phyloP scores from a whole-genome alignment of 139 green algal species.

The Eudorina sp. region DNA sequence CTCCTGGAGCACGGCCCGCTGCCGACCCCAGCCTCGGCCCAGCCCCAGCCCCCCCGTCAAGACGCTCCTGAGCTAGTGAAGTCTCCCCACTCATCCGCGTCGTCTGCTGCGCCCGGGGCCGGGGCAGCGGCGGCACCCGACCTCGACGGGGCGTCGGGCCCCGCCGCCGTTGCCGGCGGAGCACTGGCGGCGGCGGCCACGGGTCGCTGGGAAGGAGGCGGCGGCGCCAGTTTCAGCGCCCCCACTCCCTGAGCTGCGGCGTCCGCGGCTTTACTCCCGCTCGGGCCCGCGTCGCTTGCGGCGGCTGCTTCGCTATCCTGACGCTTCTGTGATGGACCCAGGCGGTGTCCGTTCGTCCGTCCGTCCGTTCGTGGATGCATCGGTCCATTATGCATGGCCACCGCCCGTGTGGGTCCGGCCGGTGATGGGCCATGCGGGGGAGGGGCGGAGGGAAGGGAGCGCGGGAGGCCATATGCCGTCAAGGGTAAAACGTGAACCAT shows the following conservation, averaged over 20 bases:
- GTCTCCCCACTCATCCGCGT: conserved; percentile 28
- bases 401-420: no score
- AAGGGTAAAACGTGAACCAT: no score
- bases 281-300: background rate
- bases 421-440: no score
- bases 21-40: no score
- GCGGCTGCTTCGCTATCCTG: background rate
- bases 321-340: conserved; percentile 3
- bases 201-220: background rate
- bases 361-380: no score
- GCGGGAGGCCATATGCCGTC: no score
- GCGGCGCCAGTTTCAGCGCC: conserved; percentile 30
- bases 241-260: conserved; percentile 4
- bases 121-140: background rate
- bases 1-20: no score
- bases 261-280: no score
- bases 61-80: conserved; percentile 4
- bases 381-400: no score
- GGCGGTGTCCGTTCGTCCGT: no score
- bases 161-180: background rate
- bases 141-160: background rate
- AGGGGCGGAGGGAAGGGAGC: no score
- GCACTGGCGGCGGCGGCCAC: background rate
- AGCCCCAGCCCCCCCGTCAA: no score
- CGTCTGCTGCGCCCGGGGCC: background rate